Conservation (phyloP, 345 rosid species). For the Ceriops zippeliana region DNA sequence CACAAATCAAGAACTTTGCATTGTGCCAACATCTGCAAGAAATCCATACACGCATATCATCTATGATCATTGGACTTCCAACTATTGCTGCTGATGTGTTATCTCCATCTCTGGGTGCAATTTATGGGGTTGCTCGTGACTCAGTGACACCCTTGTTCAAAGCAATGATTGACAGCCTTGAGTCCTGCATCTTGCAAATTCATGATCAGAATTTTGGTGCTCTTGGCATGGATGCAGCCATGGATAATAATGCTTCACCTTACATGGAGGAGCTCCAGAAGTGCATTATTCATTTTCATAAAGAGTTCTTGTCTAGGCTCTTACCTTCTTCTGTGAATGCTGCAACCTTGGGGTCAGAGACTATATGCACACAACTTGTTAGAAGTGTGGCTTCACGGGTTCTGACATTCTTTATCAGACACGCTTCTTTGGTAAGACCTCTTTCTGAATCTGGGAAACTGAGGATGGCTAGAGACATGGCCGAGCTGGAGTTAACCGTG, state of each 20-base stretch:
- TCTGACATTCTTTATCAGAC: constrained; percentile 81
- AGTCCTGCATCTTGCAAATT: constrained; percentile 86
- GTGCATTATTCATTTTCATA: constrained; percentile 81
- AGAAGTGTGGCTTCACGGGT: constrained; percentile 88
- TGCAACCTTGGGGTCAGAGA: constrained; percentile 56
- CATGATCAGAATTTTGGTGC: constrained; percentile 84
- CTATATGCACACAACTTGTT: constrained; percentile 86
- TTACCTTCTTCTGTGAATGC: constrained; percentile 67
- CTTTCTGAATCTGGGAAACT: constrained; percentile 97
- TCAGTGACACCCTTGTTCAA: constrained; percentile 85
- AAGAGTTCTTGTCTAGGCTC: constrained; percentile 76
- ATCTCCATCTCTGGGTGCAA: constrained; percentile 66
- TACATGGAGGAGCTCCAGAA: constrained; percentile 98
- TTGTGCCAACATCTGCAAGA: constrained; percentile 93
- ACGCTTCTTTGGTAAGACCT: constrained; percentile 91
- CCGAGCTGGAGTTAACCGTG: constrained; percentile 93
- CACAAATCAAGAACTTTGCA: constrained; percentile 83
- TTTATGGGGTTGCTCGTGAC: constrained; percentile 85
- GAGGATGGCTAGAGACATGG: constrained; percentile 98
- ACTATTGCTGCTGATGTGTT: constrained; percentile 75
- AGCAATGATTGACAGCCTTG: constrained; percentile 87
- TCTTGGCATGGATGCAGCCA: constrained; percentile 66
- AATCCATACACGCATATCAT: constrained; percentile 67
- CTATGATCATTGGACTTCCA: constrained; percentile 64
- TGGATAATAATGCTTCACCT: constrained; percentile 84